phyloP scores from a whole-genome alignment of 148 eudicot species.

The Arbutus unedo region DNA sequence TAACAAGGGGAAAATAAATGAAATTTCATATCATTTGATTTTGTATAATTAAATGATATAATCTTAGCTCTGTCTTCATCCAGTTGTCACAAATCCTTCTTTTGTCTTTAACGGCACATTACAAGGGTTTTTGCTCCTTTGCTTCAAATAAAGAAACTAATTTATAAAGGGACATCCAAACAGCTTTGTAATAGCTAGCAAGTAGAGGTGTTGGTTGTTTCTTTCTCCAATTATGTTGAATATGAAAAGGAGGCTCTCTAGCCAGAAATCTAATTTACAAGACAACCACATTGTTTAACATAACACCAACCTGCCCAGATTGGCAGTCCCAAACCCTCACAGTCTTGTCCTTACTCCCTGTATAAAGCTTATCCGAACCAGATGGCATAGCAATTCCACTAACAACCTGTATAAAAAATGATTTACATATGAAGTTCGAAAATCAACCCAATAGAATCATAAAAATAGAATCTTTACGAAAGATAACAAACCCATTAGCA shows the following conservation, averaged over 20 bases:
- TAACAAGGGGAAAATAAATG: not conserved
- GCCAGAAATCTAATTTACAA: not conserved
- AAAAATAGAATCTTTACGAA: not conserved
- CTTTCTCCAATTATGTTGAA: not conserved
- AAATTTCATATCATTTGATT: not conserved
- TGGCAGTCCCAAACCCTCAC: slow-evolving; percentile 95
- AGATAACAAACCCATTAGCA: not conserved
- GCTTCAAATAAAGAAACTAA: not conserved
- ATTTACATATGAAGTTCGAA: not conserved
- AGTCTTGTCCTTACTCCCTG: slow-evolving; percentile 82
- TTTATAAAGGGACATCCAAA: not conserved
- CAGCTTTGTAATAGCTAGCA: not conserved
- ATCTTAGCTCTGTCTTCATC: not conserved
- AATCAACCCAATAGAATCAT: not conserved
- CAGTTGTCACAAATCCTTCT: not conserved
- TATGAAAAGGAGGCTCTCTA: not conserved
- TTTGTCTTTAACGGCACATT: not conserved
- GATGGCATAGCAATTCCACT: slow-evolving; percentile 80
- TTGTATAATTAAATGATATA: not conserved
- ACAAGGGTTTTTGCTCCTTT: not conserved
- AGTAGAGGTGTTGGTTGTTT: not conserved
- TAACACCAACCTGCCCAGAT: slow-evolving; percentile 72
- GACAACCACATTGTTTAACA: not conserved
- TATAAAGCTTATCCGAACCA: slow-evolving; percentile 88
- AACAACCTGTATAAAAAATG: slow-evolving; percentile 52